Evolutionary conservation across 2,329 filamentous ascomycete genomes (phyloP).

Genomic region (Boeremia exigua): DNA sequence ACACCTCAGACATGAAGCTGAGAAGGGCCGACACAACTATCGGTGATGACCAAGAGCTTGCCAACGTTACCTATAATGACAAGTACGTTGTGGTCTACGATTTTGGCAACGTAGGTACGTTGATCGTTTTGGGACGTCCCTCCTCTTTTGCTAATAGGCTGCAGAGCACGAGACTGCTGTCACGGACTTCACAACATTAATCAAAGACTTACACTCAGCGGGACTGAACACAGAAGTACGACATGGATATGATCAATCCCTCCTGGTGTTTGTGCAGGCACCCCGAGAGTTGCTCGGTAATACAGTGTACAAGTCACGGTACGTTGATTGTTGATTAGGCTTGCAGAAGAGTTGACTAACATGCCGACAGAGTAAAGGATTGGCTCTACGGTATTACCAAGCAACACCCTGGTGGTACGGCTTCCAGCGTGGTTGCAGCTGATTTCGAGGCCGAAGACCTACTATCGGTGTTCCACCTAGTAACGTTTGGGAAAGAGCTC

Average conservation of each 20-base stretch:
- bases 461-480: constrained; percentile 76
- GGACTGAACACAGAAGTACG: constrained; percentile 43
- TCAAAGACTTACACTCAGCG: constrained; percentile 33
- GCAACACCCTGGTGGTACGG: constrained; percentile 60
- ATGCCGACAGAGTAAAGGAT: constrained; percentile 70
- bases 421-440: constrained; percentile 58
- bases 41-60: constrained; percentile 32
- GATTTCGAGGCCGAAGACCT: constrained; percentile 80
- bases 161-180: constrained; percentile 29
- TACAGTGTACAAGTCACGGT: constrained; percentile 41
- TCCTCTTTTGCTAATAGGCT: neutral
- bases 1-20: constrained; percentile 25
- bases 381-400: constrained; percentile 80
- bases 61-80: constrained; percentile 38
- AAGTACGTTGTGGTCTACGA: constrained; percentile 44
- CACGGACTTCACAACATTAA: constrained; percentile 28
- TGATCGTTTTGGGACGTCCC: neutral
- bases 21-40: constrained; percentile 32
- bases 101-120: constrained; percentile 36
- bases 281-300: constrained; percentile 40
- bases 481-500: constrained; percentile 74
- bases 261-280: constrained; percentile 41
- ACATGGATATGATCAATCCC: constrained; percentile 37
- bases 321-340: neutral
- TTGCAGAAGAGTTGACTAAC: neutral